These are phyloP conservation scores for Gossypium trilobum DNA, from an alignment of 441 rosid species.

Conservation along the genomic window DNA sequence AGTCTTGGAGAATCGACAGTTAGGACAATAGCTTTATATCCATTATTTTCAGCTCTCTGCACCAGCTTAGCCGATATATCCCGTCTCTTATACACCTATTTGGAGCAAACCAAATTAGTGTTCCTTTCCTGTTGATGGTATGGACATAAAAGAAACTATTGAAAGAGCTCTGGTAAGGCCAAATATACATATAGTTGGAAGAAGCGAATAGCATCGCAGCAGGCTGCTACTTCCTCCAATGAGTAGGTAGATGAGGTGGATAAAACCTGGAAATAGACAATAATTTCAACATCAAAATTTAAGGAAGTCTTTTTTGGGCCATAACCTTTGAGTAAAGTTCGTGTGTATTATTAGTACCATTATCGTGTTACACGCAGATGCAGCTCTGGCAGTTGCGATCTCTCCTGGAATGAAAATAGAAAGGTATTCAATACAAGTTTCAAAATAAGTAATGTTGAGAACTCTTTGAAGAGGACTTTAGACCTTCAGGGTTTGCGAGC, in stretches of 20 bases:
- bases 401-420: conserved; percentile 41
- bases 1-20: conserved; percentile 73
- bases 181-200: conserved; percentile 54
- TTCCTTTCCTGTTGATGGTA: not conserved
- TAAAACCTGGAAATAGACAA: conserved; percentile 34
- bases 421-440: conserved; percentile 1
- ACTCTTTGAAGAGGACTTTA: conserved; percentile 3
- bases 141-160: not conserved
- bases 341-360: conserved; percentile 37
- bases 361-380: conserved; percentile 57
- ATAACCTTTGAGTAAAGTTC: not conserved
- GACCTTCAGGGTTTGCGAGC: conserved; percentile 70
- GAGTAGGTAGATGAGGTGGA: conserved; percentile 49
- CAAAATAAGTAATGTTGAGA: not conserved
- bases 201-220: conserved; percentile 64
- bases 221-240: conserved; percentile 75
- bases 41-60: conserved; percentile 69
- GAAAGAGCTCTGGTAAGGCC: conserved; percentile 5
- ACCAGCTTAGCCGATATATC: conserved; percentile 50
- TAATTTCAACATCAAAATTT: not conserved
- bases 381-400: conserved; percentile 68
- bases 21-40: conserved; percentile 66
- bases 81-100: conserved; percentile 55
- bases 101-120: not conserved
- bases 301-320: not conserved